A percentile compares a stretch with the other conserved stretches of the same genome.
Evolutionary conservation across 1,139 yeast genomes (phyloP).

Genomic region (Magnusiomyces ingens): DNA sequence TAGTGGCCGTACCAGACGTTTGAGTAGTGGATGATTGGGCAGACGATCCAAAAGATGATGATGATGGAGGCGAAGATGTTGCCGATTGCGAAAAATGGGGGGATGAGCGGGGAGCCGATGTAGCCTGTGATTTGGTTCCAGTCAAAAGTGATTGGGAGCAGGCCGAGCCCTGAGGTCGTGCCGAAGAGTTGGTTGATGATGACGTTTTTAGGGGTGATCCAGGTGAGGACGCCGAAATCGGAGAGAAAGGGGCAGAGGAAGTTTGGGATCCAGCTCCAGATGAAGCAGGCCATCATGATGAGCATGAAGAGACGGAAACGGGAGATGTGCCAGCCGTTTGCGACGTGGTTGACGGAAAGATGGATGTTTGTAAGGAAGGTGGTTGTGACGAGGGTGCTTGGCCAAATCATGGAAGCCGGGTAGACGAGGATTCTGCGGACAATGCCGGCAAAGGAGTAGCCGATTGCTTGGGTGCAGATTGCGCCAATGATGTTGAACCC

Average conservation of each 20-base stretch:
- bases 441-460: slow-evolving; percentile 60
- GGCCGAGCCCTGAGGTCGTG: slow-evolving; percentile 51
- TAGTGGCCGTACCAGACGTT: slow-evolving; percentile 48
- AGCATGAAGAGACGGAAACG: slow-evolving; percentile 43
- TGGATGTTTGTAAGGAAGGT: slow-evolving; percentile 57
- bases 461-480: slow-evolving; percentile 54
- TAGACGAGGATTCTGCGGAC: slow-evolving; percentile 50
- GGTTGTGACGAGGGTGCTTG: slow-evolving; percentile 40
- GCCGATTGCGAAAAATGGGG: slow-evolving; percentile 53
- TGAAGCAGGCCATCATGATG: slow-evolving; percentile 37
- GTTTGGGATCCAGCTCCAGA: slow-evolving; percentile 54
- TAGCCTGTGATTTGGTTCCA: slow-evolving; percentile 53
- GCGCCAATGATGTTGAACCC: slow-evolving; percentile 48
- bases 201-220: slow-evolving; percentile 50
- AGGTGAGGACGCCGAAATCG: slow-evolving; percentile 46
- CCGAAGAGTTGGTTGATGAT: slow-evolving; percentile 60
- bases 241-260: slow-evolving; percentile 47
- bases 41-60: slow-evolving; percentile 40
- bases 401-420: slow-evolving; percentile 65
- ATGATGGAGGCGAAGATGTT: slow-evolving; percentile 46
- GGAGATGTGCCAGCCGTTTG: slow-evolving; percentile 49
- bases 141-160: slow-evolving; percentile 55
- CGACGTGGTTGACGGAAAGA: slow-evolving; percentile 51
- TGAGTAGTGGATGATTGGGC: slow-evolving; percentile 45
- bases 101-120: slow-evolving; percentile 58